A percentile compares a stretch with the other conserved stretches of the same genome.
Evolutionary conservation across 129 eudicot genomes (phyloP).

Genomic region (Flaveria linearis): DNA sequence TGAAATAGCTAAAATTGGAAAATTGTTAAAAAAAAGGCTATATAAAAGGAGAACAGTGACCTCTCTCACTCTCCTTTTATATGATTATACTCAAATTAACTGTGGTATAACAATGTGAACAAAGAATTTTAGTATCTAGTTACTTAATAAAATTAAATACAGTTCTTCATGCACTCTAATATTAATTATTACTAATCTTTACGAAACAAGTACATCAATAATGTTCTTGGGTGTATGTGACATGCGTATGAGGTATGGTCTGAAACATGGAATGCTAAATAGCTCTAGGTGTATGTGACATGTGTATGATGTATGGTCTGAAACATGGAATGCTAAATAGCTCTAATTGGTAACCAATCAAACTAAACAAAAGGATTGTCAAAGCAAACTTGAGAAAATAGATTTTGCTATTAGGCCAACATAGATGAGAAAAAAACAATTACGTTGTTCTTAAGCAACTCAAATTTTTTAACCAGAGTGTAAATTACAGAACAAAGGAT

Average conservation of each 20-base stretch:
- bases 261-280: not conserved
- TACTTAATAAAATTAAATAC: not conserved
- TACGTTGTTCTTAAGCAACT: not conserved
- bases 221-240: not conserved
- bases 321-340: not conserved
- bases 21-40: not conserved
- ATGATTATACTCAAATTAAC: not conserved
- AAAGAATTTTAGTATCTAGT: constrained; percentile 13
- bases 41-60: not conserved
- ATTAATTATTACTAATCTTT: not conserved
- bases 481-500: not conserved
- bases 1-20: not conserved
- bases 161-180: constrained; percentile 1
- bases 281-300: not conserved
- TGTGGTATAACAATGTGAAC: not conserved
- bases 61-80: not conserved
- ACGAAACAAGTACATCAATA: constrained; percentile 7
- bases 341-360: not conserved
- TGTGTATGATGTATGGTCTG: constrained; percentile 2
- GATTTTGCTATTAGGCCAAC: not conserved
- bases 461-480: not conserved
- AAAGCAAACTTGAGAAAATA: not conserved
- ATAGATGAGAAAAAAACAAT: not conserved
- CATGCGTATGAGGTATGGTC: constrained; percentile 4
- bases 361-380: not conserved